Evolutionary conservation across 139 green algal species (phyloP).

Genomic region (Micractinium conductrix): DNA sequence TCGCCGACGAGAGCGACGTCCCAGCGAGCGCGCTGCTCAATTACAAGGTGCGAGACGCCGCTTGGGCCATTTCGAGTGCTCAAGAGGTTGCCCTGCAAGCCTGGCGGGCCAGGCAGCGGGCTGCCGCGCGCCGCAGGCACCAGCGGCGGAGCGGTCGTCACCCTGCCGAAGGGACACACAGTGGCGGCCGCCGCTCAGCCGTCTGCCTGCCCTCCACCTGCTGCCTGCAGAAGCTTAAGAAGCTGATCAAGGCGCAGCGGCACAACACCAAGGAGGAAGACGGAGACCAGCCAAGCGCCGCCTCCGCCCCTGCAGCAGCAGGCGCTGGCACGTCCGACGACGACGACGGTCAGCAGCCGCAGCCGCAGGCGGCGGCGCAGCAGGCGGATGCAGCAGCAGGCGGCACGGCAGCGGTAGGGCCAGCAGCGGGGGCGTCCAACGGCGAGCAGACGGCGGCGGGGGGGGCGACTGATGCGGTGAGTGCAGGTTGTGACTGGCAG

Average conservation of each 20-base stretch:
- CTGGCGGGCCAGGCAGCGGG: neutral
- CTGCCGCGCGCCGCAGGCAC: too few species aligned
- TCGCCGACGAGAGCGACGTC: constrained; percentile 29
- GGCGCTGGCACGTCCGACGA: neutral
- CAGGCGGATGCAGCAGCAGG: neutral
- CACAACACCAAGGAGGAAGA: neutral
- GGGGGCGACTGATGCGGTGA: neutral
- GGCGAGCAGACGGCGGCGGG: too few species aligned
- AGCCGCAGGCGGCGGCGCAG: neutral
- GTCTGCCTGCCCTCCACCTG: neutral
- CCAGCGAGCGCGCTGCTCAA: constrained; percentile 38
- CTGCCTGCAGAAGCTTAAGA: constrained; percentile 45
- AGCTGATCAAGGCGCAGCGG: constrained; percentile 34
- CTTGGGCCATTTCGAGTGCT: constrained; percentile 52
- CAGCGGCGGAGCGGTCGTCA: neutral
- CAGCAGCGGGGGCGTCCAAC: too few species aligned
- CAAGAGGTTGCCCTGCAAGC: neutral
- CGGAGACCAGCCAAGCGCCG: neutral
- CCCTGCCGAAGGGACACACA: neutral
- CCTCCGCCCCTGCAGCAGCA: neutral
- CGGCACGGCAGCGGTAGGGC: neutral
- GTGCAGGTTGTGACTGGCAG: neutral
- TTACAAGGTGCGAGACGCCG: constrained; percentile 62
- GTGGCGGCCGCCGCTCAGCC: too few species aligned
- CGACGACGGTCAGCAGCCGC: neutral